phyloP scores from a whole-genome alignment of 371 early-diverging fungal genomes.

The Syncephalastrum racemosum region DNA sequence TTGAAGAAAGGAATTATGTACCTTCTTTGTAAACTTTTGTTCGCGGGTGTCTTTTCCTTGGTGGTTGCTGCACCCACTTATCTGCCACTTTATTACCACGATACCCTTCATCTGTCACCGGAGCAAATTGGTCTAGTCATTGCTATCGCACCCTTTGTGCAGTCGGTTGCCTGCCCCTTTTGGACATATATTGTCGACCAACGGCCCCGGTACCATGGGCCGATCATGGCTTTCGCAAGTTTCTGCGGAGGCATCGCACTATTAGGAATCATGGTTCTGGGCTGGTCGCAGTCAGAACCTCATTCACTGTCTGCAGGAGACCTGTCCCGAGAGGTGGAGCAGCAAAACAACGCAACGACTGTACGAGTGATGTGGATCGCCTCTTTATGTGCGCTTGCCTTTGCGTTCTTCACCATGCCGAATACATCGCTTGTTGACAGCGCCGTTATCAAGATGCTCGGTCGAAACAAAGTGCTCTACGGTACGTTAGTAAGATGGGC shows the following conservation, averaged over 20 bases:
- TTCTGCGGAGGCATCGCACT: constrained; percentile 36
- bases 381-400: constrained; percentile 27
- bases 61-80: constrained; percentile 41
- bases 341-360: neutral
- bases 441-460: constrained; percentile 50
- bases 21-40: constrained; percentile 33
- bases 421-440: constrained; percentile 46
- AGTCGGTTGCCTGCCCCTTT: constrained; percentile 44
- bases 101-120: constrained; percentile 36
- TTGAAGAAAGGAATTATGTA: neutral
- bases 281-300: neutral
- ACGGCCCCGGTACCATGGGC: constrained; percentile 35
- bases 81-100: constrained; percentile 40
- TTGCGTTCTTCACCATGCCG: constrained; percentile 44
- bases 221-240: constrained; percentile 36
- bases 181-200: constrained; percentile 45
- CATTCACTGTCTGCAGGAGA: too few species aligned
- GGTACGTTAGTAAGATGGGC: constrained; percentile 20
- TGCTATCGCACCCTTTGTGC: constrained; percentile 50
- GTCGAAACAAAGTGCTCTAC: constrained; percentile 46
- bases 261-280: constrained; percentile 27
- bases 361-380: constrained; percentile 20
- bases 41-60: constrained; percentile 36
- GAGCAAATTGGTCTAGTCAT: constrained; percentile 47
- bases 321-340: too few species aligned